phyloP scores from a whole-genome alignment of 176 grass and related monocot species.

The Rhynchospora pubera region DNA sequence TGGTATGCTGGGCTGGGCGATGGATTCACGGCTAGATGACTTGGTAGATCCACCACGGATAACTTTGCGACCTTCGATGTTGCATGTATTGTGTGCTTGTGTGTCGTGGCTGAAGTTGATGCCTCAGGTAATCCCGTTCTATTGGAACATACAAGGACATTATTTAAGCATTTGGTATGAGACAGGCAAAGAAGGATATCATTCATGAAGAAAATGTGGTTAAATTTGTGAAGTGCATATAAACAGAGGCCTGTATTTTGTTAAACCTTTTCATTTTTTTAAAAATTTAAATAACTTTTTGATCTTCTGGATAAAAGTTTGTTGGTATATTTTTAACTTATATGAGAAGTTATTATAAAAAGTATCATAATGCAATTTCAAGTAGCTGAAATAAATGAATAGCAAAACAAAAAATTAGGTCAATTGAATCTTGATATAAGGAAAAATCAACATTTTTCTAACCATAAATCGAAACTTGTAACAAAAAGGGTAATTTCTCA shows the following conservation, averaged over 20 bases:
- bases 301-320: neutral
- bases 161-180: neutral
- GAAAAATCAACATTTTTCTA: neutral
- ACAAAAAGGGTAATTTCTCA: neutral
- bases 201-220: neutral
- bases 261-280: neutral
- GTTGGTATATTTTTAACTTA: neutral
- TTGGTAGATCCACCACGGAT: conserved; percentile 35
- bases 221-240: neutral
- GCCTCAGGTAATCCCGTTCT: conserved; percentile 34
- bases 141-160: neutral
- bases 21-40: conserved; percentile 21
- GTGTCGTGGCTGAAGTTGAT: conserved; percentile 24
- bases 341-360: neutral
- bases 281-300: neutral
- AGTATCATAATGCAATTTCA: neutral
- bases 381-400: neutral
- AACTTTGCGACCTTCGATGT: conserved; percentile 43
- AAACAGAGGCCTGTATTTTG: neutral
- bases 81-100: conserved; percentile 24
- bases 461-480: neutral
- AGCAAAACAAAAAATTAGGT: neutral
- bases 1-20: conserved; percentile 33
- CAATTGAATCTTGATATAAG: neutral
- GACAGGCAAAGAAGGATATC: neutral